Percentiles rank a stretch among this genome's conserved stretches.
Evolutionary conservation across 2,329 filamentous ascomycete species (phyloP).

Genomic region (Colletotrichum kahawae): DNA sequence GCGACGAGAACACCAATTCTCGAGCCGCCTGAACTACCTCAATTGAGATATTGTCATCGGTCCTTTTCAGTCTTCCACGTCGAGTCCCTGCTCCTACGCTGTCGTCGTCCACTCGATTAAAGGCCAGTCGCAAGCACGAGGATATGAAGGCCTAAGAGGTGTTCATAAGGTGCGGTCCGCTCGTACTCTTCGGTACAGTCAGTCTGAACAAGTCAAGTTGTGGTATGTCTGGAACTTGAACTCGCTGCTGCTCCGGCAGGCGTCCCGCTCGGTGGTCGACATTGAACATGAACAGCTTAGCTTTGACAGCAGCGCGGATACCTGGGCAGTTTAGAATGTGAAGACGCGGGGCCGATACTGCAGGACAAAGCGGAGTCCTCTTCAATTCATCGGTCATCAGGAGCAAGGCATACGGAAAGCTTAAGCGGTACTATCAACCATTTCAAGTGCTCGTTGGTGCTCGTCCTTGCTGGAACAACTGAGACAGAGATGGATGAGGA

Average conservation of each 20-base stretch:
- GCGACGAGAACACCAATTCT: accelerated
- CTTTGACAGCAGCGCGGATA: accelerated
- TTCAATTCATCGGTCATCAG: background rate
- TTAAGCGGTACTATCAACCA: too few relatives aligned
- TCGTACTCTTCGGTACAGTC: background rate
- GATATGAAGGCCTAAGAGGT: background rate
- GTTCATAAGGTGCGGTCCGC: background rate
- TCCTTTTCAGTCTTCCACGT: background rate
- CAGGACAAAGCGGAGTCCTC: background rate
- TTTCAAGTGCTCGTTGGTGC: too few relatives aligned
- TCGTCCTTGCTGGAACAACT: too few relatives aligned
- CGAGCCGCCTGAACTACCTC: background rate
- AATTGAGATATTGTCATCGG: accelerated
- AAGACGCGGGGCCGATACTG: background rate
- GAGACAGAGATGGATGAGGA: background rate
- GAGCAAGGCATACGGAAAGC: too few relatives aligned
- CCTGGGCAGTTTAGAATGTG: background rate
- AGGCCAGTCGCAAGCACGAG: background rate
- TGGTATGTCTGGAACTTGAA: background rate
- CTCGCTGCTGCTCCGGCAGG: background rate
- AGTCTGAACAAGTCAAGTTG: background rate
- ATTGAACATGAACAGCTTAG: background rate
- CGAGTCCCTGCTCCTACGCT: background rate
- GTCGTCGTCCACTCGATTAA: background rate
- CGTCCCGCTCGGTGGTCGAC: accelerated